A percentile compares a stretch with the other conserved stretches of the same genome.
These are phyloP conservation scores for Coniosporium tulheliwenetii DNA, from an alignment of 2,329 filamentous ascomycete genomes.

Conservation along the genomic window DNA sequence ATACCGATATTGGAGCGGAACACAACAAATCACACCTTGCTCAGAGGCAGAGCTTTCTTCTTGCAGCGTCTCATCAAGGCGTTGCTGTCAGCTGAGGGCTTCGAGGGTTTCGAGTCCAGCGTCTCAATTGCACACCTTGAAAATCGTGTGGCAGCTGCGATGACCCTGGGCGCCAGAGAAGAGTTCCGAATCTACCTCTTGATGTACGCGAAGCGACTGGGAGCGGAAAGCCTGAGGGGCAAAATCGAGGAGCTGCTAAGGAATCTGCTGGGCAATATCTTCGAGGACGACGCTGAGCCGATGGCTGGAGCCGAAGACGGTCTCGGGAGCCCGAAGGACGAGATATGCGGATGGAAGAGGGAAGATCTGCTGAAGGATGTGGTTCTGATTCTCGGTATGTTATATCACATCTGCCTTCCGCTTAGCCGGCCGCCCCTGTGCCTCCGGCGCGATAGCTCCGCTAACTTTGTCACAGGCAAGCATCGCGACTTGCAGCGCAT, in stretches of 20 bases:
- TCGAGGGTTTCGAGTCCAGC: conserved; percentile 77
- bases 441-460: conserved; percentile 1
- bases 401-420: conserved; percentile 1
- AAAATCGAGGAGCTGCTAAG: conserved; percentile 91
- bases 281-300: conserved; percentile 15
- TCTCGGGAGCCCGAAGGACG: conserved; percentile 52
- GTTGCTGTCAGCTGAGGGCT: conserved; percentile 75
- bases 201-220: conserved; percentile 94
- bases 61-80: conserved; percentile 84
- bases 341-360: conserved; percentile 81
- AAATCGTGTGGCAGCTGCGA: conserved; percentile 78
- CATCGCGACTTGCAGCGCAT: conserved; percentile 70
- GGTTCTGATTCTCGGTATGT: conserved; percentile 78
- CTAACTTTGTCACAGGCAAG: conserved; percentile 51
- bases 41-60: conserved; percentile 83
- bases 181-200: conserved; percentile 92
- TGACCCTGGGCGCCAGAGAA: conserved; percentile 71
- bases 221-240: conserved; percentile 68
- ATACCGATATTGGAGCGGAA: conserved; percentile 88
- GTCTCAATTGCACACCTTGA: conserved; percentile 92
- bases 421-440: neutral
- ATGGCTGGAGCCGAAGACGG: conserved; percentile 31
- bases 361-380: conserved; percentile 80
- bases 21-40: conserved; percentile 80
- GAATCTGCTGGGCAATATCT: conserved; percentile 58